Percentiles rank a stretch among this genome's conserved stretches.
Conservation (phyloP, 2,329 filamentous ascomycete species). For the Cladosporium sp. region DNA sequence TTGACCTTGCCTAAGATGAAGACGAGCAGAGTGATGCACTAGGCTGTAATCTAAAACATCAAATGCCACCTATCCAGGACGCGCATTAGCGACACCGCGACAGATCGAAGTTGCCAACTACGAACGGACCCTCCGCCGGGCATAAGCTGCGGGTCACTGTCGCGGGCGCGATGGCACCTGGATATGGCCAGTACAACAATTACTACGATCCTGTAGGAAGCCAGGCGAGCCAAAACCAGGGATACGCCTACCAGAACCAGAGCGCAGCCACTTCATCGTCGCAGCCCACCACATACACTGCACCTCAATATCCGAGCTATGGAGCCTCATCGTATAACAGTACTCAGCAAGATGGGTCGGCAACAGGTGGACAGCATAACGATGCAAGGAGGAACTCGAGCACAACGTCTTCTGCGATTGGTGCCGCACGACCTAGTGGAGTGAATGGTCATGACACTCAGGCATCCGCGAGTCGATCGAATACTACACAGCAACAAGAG, state of each 20-base stretch:
- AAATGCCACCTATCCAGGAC: not conserved
- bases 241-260: conserved; percentile 26
- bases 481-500: conserved; percentile 17
- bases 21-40: not conserved
- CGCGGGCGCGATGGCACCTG: conserved; percentile 6
- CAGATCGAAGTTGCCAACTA: not conserved
- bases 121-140: not conserved
- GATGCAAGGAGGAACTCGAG: not conserved
- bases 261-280: conserved; percentile 21
- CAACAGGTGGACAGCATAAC: conserved; percentile 20
- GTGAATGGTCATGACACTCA: conserved; percentile 27
- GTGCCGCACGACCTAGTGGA: not conserved
- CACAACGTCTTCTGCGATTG: not conserved
- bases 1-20: not conserved
- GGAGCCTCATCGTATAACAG: conserved; percentile 19
- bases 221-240: conserved; percentile 29
- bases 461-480: conserved; percentile 17
- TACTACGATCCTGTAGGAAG: conserved; percentile 37
- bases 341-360: conserved; percentile 27
- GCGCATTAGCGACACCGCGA: not conserved
- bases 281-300: conserved; percentile 10
- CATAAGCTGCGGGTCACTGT: not conserved
- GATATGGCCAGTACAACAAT: conserved; percentile 24
- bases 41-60: not conserved
- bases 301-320: conserved; percentile 23